phyloP scores from a whole-genome alignment of 2,329 filamentous ascomycete species.

The Stemphylium vesicarium region DNA sequence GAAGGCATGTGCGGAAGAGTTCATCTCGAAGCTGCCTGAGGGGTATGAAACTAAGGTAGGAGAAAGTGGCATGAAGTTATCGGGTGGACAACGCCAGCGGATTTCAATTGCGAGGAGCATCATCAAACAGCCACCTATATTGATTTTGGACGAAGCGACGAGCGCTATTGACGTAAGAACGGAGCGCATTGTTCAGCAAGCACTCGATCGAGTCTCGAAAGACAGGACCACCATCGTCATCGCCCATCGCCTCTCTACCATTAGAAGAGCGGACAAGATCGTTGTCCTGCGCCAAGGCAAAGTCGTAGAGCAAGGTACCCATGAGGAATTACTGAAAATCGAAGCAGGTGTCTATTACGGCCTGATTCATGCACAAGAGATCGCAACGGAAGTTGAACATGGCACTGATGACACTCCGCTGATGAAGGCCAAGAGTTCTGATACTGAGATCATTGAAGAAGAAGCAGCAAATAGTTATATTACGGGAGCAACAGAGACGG shows the following conservation, averaged over 20 bases:
- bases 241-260: conserved; percentile 76
- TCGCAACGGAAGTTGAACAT: conserved; percentile 34
- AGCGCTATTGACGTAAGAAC: conserved; percentile 67
- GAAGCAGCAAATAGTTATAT: conserved; percentile 6
- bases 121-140: conserved; percentile 67
- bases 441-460: conserved; percentile 15
- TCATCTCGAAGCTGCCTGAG: conserved; percentile 52
- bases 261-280: conserved; percentile 79
- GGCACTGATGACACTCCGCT: conserved; percentile 17
- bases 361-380: conserved; percentile 63
- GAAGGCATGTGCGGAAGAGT: conserved; percentile 49
- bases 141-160: conserved; percentile 79
- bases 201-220: conserved; percentile 65
- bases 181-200: conserved; percentile 62
- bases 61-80: conserved; percentile 77
- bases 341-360: conserved; percentile 70
- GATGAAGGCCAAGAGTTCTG: conserved; percentile 23
- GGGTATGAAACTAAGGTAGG: conserved; percentile 77
- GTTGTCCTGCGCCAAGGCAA: conserved; percentile 75
- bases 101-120: conserved; percentile 77
- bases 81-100: conserved; percentile 80
- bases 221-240: conserved; percentile 77
- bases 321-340: conserved; percentile 70
- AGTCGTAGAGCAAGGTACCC: conserved; percentile 76
- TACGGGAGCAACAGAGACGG: conserved; percentile 23